These are phyloP conservation scores for Globisporangium ultimum DNA, from an alignment of 352 stramenopile species.

Conservation along the genomic window DNA sequence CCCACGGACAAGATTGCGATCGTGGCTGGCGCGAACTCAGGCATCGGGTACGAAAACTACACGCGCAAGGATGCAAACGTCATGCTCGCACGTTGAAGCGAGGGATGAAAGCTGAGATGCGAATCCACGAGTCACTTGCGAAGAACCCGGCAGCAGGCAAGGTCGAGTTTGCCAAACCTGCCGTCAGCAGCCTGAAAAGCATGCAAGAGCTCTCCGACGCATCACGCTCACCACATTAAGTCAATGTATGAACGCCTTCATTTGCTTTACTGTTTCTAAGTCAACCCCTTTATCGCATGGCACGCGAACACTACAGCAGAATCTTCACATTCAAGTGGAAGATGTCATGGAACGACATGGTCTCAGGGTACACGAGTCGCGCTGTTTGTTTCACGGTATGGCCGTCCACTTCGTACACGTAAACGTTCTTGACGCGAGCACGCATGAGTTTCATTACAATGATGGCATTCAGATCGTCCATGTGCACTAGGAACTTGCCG, in stretches of 20 bases:
- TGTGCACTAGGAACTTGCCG: conserved; percentile 14
- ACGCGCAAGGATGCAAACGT: conserved; percentile 59
- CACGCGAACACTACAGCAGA: neutral
- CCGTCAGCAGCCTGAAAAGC: conserved; percentile 1
- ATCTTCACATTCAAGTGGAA: conserved; percentile 1
- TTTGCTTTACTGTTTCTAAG: too few species aligned
- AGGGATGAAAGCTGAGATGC: neutral
- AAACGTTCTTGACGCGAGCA: conserved; percentile 3
- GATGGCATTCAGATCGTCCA: conserved; percentile 10
- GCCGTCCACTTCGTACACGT: conserved; percentile 3
- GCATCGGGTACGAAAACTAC: conserved; percentile 72
- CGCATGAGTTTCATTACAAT: conserved; percentile 11
- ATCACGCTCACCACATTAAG: too few species aligned
- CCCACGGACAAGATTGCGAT: conserved; percentile 57
- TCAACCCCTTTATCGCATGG: too few species aligned
- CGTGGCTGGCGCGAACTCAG: conserved; percentile 73
- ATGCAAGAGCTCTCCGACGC: conserved; percentile 21
- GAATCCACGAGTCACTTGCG: neutral
- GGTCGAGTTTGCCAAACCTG: conserved; percentile 1
- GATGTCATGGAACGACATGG: conserved; percentile 4
- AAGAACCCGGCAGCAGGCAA: neutral
- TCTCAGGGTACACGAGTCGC: conserved; percentile 7
- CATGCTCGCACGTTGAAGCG: conserved; percentile 50
- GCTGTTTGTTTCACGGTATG: conserved; percentile 3
- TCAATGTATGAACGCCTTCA: too few species aligned